Base-by-base conservation (phyloP, 805 yeast genomes). In the Saccharomycopsis oosterbeekiorum region DNA sequence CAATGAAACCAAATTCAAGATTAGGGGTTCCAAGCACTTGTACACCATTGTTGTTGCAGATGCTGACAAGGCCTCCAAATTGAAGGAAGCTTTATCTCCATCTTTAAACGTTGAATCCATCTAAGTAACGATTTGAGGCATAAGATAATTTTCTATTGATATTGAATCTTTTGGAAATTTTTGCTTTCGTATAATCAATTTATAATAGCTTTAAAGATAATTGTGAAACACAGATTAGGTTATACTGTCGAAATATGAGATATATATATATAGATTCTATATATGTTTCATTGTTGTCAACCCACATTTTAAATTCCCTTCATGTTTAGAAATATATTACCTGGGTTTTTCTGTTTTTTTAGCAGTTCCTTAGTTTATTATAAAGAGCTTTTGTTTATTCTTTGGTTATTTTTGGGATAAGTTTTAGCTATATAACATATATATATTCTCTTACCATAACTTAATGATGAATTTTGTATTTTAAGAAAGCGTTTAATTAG, bases 1-100 rank as follows among this genome's bases (percentile, higher is more conserved):
- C 85, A 87, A 88, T 81, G 94, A 88, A 81, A 91, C 97, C 83
- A 94, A 94, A 82, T 94, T 94, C 92, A 94, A 94, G 89, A 89
- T 94, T 75, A 91, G 98, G 85, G 97, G 97, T 79, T 74, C 97
- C 68, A 90, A 83, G 78, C 78, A 88, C 84, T 85, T 90, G 76
- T 94, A 94, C 89, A 94, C 99, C 72, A 84, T 93, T 79, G 88
- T 88, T 71, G 93, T 94, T 74, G 84, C 88, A 82, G 98, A 94
- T 79, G 88, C 90, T 74, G 87, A 89, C 78, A 92, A 91, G 85
- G 98, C 98, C 74, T 85, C 89, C 87, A 94, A 94, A 84, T 85
- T 94, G 81, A 86, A 89, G 76, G 97, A 92, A 84, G 88, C 98
- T 74, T 84, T 94, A 74, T 97, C 98, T 78, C 96, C 99, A 77